Evolutionary conservation across 345 rosid genomes (phyloP).

Genomic region (Viola odorata): DNA sequence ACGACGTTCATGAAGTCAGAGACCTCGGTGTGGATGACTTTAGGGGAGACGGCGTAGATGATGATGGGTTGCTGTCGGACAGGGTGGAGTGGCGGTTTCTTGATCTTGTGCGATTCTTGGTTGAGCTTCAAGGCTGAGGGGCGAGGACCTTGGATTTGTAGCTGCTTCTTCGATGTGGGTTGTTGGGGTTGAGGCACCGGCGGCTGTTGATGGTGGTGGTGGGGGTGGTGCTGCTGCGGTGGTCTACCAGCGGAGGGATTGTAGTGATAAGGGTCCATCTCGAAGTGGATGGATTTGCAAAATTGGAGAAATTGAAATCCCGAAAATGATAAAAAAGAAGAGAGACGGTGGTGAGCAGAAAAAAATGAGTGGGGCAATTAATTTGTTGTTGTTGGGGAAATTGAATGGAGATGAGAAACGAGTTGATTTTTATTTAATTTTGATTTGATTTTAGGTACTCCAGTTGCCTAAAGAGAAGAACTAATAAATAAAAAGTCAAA

Average conservation of each 20-base stretch:
- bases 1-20: slow-evolving; percentile 72
- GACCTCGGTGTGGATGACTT: slow-evolving; percentile 60
- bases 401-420: no score
- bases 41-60: slow-evolving; percentile 81
- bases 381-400: no score
- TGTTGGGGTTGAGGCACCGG: background rate
- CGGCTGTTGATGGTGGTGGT: background rate
- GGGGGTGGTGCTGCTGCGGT: slow-evolving; percentile 17
- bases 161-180: slow-evolving; percentile 19
- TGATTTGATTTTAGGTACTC: no score
- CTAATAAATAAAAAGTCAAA: no score
- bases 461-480: no score
- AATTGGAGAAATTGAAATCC: background rate
- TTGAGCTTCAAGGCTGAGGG: slow-evolving; percentile 61
- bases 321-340: background rate
- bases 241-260: slow-evolving; percentile 21
- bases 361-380: background rate
- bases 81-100: slow-evolving; percentile 54
- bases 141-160: slow-evolving; percentile 71
- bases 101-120: slow-evolving; percentile 61
- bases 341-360: no score
- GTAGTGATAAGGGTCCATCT: slow-evolving; percentile 40
- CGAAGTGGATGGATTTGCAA: background rate
- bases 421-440: no score
- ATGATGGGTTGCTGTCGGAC: slow-evolving; percentile 24